Percentiles rank a stretch among this genome's conserved stretches.
These are phyloP conservation scores for Aspergillus taichungensis DNA, from an alignment of 495 filamentous ascomycete genomes.

Conservation along the genomic window DNA sequence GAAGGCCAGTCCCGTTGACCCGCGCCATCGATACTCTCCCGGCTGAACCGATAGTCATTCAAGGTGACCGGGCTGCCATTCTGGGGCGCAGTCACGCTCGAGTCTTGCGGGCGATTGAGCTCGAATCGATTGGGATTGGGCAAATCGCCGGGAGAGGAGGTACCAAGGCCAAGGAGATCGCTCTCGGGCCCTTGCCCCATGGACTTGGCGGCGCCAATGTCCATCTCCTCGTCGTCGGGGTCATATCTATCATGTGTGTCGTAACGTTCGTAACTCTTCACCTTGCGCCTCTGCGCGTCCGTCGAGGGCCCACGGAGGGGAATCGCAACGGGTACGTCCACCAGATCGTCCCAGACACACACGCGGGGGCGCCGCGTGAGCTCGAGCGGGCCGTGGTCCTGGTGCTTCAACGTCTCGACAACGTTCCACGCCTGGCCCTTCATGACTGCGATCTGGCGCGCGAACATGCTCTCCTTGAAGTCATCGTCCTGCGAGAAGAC, in stretches of 20 bases:
- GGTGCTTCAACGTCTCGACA: conserved; percentile 87
- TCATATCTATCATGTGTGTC: conserved; percentile 13
- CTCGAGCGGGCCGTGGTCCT: conserved; percentile 88
- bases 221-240: conserved; percentile 72
- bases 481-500: conserved; percentile 88
- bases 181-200: conserved; percentile 44
- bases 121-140: conserved; percentile 85
- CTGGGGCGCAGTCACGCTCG: conserved; percentile 28
- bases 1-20: conserved; percentile 30
- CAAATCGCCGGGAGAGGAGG: conserved; percentile 52
- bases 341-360: conserved; percentile 96
- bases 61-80: conserved; percentile 30
- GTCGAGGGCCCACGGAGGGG: conserved; percentile 72
- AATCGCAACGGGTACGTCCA: conserved; percentile 89
- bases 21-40: conserved; percentile 19
- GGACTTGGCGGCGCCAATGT: conserved; percentile 69
- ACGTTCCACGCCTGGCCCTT: conserved; percentile 99
- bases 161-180: conserved; percentile 66
- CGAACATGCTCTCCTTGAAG: conserved; percentile 98
- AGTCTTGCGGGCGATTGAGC: conserved; percentile 45
- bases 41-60: conserved; percentile 22
- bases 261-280: conserved; percentile 22
- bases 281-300: conserved; percentile 60
- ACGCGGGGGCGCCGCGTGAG: conserved; percentile 83
- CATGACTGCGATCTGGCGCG: conserved; percentile 93